phyloP scores from a whole-genome alignment of 176 grass and related monocot genomes.

The Musa itinerans region DNA sequence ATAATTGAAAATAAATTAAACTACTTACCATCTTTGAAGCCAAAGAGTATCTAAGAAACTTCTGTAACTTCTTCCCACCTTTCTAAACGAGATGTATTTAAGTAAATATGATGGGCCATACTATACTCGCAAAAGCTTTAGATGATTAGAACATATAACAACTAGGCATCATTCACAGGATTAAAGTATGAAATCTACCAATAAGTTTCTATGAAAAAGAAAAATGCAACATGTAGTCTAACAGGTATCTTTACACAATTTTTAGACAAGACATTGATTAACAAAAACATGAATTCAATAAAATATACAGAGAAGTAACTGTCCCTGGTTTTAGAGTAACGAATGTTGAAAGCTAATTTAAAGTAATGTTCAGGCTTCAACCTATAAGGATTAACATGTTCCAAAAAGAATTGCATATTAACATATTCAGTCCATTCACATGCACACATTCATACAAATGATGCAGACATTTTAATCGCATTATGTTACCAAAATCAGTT shows the following conservation, averaged over 20 bases:
- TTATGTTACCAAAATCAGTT: slow-evolving; percentile 8
- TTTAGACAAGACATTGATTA: not conserved
- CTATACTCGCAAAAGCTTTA: not conserved
- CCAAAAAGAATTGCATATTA: not conserved
- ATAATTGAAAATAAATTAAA: not conserved
- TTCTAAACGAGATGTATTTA: not conserved
- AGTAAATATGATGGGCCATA: not conserved
- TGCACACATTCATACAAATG: not conserved
- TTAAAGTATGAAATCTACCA: not conserved
- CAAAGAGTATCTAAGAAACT: not conserved
- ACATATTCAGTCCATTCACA: not conserved
- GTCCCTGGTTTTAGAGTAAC: not conserved
- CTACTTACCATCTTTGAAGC: not conserved
- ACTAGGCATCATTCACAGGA: not conserved
- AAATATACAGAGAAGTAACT: not conserved
- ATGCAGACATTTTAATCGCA: not conserved
- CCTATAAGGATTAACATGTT: not conserved
- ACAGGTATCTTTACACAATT: not conserved
- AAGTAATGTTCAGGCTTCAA: not conserved
- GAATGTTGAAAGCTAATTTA: not conserved
- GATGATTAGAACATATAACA: not conserved
- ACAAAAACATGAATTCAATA: not conserved
- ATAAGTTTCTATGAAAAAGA: not conserved
- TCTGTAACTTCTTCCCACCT: not conserved
- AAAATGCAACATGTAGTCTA: not conserved